Evolutionary conservation across 1,284 basidiomycete genomes (phyloP), one percentile per base, ranked within the genome.

Genomic region (Puccinia sorghi): DNA sequence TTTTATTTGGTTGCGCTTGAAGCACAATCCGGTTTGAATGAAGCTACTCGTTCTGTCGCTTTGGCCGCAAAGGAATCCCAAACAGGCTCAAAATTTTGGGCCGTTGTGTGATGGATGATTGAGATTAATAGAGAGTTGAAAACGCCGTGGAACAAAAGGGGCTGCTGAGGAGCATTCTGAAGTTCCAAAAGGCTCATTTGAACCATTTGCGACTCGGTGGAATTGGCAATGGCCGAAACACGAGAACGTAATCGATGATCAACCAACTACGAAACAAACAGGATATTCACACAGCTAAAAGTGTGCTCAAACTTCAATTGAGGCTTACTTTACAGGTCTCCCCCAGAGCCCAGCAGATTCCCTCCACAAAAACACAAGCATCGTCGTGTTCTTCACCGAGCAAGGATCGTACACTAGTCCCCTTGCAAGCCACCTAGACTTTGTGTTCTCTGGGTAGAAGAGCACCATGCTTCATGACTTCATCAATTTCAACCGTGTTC

Each of bases 171-270:
- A 20, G 39, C 32, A 12, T 8, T 22, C 8, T 46, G n/a, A 27
- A 43, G 25, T 15, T 41, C 76, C 25, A 37, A 20, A 48, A 52
- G 43, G 22, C 61, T 13, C 32, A 46, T 57, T 71, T 78, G 41
- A 37, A 50, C 46, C 22, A 70, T 37, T 15, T 70, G 57, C 25
- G 57, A 43, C 32, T 78, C 64, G 9, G 64, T 43, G n/a, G 66
- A 37, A 37, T 50, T 8, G 22, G 71, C 11, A 27, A 79, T 79
- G 37, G 70, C 57, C 52, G 57, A 48, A 32, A 59, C 54, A 27
- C 70, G 57, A 32, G 77, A 79, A 72, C 72, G 77, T 22, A 79
- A 66, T 17, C 77, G 43, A n/a, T 66, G 56, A 54, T 79, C 77
- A 20, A 79, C 20, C 8, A 70, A 71, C 77, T 69, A 22, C 32